phyloP scores from a whole-genome alignment of 164 flowering plant species.

The Macadamia tetraphylla region DNA sequence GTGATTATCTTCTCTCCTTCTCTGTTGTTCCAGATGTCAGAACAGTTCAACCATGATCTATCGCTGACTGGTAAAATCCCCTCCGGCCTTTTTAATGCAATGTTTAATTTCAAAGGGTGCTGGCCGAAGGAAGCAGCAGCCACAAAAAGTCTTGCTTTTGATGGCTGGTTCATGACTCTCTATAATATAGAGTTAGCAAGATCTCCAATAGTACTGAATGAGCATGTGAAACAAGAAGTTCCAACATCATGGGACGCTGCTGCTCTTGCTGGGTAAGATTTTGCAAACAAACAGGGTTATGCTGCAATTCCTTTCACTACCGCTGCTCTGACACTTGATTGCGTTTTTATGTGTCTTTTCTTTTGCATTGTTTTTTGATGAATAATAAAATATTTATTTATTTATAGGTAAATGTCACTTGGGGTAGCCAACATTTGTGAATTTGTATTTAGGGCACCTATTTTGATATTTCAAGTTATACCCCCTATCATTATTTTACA shows the following conservation, averaged over 20 bases:
- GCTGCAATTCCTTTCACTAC: not conserved
- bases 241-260: constrained; percentile 86
- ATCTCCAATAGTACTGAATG: constrained; percentile 47
- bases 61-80: constrained; percentile 79
- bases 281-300: not conserved
- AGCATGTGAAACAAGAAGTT: constrained; percentile 57
- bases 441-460: no score
- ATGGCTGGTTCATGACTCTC: constrained; percentile 73
- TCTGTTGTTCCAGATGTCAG: constrained; percentile 65
- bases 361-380: no score
- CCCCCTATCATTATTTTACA: no score
- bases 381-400: no score
- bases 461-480: no score
- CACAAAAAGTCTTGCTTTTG: constrained; percentile 65
- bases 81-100: constrained; percentile 58
- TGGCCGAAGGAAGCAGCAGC: constrained; percentile 80
- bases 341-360: no score
- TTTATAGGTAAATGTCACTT: no score
- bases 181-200: constrained; percentile 65
- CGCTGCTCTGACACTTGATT: no score
- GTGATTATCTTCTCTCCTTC: not conserved
- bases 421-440: no score
- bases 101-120: constrained; percentile 59
- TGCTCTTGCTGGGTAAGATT: constrained; percentile 72
- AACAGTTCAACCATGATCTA: constrained; percentile 64